Evolutionary conservation across 2,329 filamentous ascomycete genomes (phyloP).

Genomic region (Blastomyces gilchristii): DNA sequence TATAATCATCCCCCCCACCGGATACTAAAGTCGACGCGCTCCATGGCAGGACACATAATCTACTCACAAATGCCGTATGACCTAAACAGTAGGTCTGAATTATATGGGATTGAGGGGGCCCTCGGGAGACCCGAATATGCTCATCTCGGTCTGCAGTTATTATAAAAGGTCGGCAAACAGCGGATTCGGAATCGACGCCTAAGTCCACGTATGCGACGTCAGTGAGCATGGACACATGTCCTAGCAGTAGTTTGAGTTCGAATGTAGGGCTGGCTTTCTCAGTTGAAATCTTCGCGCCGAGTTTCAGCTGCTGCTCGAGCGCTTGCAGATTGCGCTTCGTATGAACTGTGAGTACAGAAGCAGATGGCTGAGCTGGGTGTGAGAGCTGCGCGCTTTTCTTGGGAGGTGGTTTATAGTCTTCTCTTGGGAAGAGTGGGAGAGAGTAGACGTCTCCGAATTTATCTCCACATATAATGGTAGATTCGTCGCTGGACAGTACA

Average conservation of each 20-base stretch:
- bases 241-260: conserved; percentile 68
- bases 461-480: conserved; percentile 71
- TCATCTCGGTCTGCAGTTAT: conserved; percentile 61
- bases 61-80: conserved; percentile 74
- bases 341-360: conserved; percentile 51
- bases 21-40: conserved; percentile 60
- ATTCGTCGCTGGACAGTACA: conserved; percentile 55
- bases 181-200: conserved; percentile 39
- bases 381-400: conserved; percentile 15
- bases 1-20: conserved; percentile 70
- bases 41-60: conserved; percentile 54
- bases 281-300: conserved; percentile 29
- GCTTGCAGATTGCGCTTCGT: conserved; percentile 50
- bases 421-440: conserved; percentile 55
- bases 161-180: conserved; percentile 46
- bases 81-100: conserved; percentile 86
- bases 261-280: conserved; percentile 49
- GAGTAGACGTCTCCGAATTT: conserved; percentile 97
- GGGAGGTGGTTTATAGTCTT: conserved; percentile 30
- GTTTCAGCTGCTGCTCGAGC: conserved; percentile 47
- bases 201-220: conserved; percentile 52
- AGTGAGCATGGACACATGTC: conserved; percentile 92
- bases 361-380: conserved; percentile 42
- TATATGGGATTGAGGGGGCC: conserved; percentile 70
- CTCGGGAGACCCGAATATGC: conserved; percentile 81